Percentiles rank a stretch among this genome's conserved stretches.
These are phyloP conservation scores for Parietaria judaica DNA, from an alignment of 306 rosid species.

Conservation along the genomic window DNA sequence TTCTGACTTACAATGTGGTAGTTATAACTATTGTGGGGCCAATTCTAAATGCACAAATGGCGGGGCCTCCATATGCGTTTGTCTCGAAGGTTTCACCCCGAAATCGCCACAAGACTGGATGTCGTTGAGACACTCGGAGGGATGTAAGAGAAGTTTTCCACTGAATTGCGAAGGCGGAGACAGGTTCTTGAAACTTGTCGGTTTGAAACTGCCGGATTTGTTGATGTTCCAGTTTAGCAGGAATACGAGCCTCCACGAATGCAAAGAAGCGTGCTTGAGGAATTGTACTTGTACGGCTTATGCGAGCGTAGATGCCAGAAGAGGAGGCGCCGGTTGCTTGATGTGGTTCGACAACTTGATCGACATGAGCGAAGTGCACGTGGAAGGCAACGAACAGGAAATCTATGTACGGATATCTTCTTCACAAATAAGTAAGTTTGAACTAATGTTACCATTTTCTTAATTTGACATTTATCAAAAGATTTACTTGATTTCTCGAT, in stretches of 20 bases:
- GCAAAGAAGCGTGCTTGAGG: conserved; percentile 23
- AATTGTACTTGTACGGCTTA: conserved; percentile 35
- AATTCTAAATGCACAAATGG: conserved; percentile 19
- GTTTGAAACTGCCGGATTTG: conserved; percentile 31
- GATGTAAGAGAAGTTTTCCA: too few relatives aligned
- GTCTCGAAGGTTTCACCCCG: too few relatives aligned
- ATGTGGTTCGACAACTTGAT: conserved; percentile 34
- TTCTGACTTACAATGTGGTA: conserved; percentile 10
- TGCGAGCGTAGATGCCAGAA: conserved; percentile 21
- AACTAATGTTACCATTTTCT: background rate
- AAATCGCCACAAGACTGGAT: too few relatives aligned
- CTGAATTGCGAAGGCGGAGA: conserved; percentile 2
- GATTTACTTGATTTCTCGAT: background rate
- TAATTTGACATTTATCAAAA: background rate
- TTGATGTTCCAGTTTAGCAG: conserved; percentile 10
- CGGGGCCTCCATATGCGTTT: too few relatives aligned
- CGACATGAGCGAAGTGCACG: conserved; percentile 23
- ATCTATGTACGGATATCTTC: conserved; percentile 25
- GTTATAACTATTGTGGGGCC: conserved; percentile 24
- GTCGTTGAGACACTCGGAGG: too few relatives aligned
- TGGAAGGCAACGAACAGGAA: background rate
- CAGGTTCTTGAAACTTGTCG: conserved; percentile 13
- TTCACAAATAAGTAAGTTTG: conserved; percentile 15
- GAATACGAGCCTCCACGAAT: conserved; percentile 17
- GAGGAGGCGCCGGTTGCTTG: conserved; percentile 23